Evolutionary conservation across 495 filamentous ascomycete species (phyloP).

Genomic region (Entonaema liquescens): DNA sequence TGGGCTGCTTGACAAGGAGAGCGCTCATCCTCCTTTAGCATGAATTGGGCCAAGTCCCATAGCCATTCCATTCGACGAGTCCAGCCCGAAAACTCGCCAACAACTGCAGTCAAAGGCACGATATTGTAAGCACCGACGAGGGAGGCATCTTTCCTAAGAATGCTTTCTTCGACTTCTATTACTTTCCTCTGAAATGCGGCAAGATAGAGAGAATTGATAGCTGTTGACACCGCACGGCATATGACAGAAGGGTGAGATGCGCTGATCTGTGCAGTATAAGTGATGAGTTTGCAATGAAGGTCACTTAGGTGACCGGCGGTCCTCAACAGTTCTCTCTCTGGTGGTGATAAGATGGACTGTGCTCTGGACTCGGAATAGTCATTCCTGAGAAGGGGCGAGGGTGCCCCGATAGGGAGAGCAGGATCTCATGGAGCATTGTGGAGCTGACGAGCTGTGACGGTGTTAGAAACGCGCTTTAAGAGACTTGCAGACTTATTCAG

Average conservation of each 20-base stretch:
- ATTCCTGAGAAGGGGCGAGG: constrained; percentile 79
- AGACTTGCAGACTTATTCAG: constrained; percentile 2
- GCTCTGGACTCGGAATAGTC: constrained; percentile 49
- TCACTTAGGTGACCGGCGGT: constrained; percentile 78
- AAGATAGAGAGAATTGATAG: constrained; percentile 77
- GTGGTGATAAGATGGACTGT: constrained; percentile 67
- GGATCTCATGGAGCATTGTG: constrained; percentile 94
- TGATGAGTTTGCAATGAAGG: constrained; percentile 74
- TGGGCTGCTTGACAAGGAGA: constrained; percentile 54
- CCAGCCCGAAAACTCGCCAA: constrained; percentile 86
- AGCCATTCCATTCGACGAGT: constrained; percentile 84
- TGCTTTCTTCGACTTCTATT: constrained; percentile 79
- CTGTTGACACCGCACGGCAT: constrained; percentile 86
- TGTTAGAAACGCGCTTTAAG: constrained; percentile 15
- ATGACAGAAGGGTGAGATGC: constrained; percentile 77
- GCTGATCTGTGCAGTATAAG: constrained; percentile 69
- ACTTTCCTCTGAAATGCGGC: constrained; percentile 82
- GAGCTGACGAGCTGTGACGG: constrained; percentile 15
- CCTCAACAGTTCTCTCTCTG: constrained; percentile 81
- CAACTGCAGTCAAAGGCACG: constrained; percentile 85
- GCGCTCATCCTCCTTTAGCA: constrained; percentile 60
- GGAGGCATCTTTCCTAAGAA: constrained; percentile 73
- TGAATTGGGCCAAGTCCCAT: constrained; percentile 72
- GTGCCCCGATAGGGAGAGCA: constrained; percentile 93
- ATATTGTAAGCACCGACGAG: constrained; percentile 91